A percentile compares a stretch with the other conserved stretches of the same genome.
These are phyloP conservation scores for Schizophyllum amplum DNA, from an alignment of 1,284 basidiomycete genomes.

Conservation along the genomic window DNA sequence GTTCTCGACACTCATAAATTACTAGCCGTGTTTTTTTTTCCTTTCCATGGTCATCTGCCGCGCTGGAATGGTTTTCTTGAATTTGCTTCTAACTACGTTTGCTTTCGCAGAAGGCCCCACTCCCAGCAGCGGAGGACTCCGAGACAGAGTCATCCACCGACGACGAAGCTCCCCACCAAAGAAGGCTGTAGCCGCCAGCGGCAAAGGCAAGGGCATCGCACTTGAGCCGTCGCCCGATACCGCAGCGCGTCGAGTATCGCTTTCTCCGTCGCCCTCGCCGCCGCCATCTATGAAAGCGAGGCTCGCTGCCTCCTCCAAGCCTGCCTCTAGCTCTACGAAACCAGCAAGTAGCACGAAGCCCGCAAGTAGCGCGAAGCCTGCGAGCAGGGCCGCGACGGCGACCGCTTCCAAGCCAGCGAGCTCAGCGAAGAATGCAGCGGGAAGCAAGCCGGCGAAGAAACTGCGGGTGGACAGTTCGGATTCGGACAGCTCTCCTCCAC, in stretches of 20 bases:
- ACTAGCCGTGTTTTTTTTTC: too few relatives aligned
- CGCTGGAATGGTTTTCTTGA: too few relatives aligned
- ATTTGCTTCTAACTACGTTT: too few relatives aligned
- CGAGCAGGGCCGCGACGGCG: conserved; percentile 32
- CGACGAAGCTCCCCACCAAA: not conserved
- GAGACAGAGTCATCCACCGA: not conserved
- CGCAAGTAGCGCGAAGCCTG: not conserved
- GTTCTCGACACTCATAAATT: too few relatives aligned
- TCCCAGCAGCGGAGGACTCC: not conserved
- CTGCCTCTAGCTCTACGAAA: not conserved
- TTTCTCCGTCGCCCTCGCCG: not conserved
- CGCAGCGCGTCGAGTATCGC: too few relatives aligned
- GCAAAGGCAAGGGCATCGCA: not conserved
- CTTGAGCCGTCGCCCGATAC: not conserved
- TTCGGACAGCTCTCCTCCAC: not conserved
- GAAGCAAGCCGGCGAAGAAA: conserved; percentile 26
- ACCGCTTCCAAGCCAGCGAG: conserved; percentile 30
- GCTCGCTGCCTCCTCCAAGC: not conserved
- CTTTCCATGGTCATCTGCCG: too few relatives aligned
- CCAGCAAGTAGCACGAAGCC: not conserved
- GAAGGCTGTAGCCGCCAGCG: not conserved
- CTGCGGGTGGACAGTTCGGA: not conserved
- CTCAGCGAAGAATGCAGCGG: conserved; percentile 50
- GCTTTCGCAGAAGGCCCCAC: not conserved
- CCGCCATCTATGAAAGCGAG: not conserved